Base-by-base conservation (phyloP, 352 stramenopile genomes). In the Pythium apleroticum region DNA sequence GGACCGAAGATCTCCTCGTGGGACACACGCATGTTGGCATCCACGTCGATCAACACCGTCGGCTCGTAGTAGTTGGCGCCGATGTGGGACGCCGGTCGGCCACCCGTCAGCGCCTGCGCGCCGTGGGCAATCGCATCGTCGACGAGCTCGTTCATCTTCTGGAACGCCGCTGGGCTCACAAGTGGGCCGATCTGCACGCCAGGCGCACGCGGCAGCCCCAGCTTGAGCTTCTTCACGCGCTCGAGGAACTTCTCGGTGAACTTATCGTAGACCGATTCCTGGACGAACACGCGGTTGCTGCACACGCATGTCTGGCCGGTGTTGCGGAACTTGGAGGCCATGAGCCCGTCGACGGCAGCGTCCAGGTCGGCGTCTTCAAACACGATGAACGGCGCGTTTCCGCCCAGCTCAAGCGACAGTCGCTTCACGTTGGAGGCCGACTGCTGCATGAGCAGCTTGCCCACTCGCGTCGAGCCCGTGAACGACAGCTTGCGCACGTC, bases 1-100 rank as follows among this genome's bases (percentile, higher is more conserved):
- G 97, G 97, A 8, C 96, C 97, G 75, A 99, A 99, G 24, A 92
- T 98, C 80, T 99, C 97, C 67, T 98, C 77, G 54, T 75, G 78
- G 74, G 96, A 89, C 12, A 97, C 77, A 33, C 75, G 79, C 85
- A 99, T 98, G 15, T 85, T 73, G 12, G 84, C 76, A 28, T 90
- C 73, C 10, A 96, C 77, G 53, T 92, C 75, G 19, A 78, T 85
- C 19, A 99, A 69, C 45, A 99, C 86, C 0, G 96, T 99, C 3
- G 97, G 93, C 60, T 93, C 72, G 80, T 97, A 99, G 79, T 95
- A 99, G 65, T 97, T 95, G 43, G 72, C 65, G 60, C 80, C 75
- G 39, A 91, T 67, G 28, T 88, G 65, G 10, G 61, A 12, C 20
- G 88, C 81, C 27, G 75, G 61, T 37, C 83, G 84, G 27, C 96